Percentiles rank a stretch among this genome's conserved stretches.
Evolutionary conservation across 2,329 filamentous ascomycete genomes (phyloP).

Genomic region (Epichloe typhina): DNA sequence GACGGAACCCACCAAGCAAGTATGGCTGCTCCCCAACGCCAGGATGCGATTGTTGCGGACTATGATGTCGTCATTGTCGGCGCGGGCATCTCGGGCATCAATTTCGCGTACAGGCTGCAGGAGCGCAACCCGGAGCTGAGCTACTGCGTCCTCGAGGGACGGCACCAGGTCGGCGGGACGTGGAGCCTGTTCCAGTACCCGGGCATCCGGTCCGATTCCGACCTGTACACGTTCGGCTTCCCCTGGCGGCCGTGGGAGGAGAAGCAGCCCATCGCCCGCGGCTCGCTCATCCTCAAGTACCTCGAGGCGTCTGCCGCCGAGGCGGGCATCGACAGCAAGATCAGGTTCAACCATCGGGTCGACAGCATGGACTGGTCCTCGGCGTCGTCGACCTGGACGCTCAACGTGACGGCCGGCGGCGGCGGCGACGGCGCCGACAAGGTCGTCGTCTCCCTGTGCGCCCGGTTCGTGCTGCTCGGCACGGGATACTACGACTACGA

Average conservation of each 20-base stretch:
- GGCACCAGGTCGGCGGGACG: constrained; percentile 53
- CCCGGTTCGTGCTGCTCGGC: constrained; percentile 39
- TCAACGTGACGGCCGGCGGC: constrained; percentile 23
- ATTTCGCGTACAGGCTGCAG: constrained; percentile 52
- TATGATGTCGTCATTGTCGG: constrained; percentile 50
- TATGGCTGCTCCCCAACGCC: neutral
- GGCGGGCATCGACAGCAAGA: constrained; percentile 25
- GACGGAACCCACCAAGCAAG: neutral
- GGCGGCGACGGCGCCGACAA: constrained; percentile 5
- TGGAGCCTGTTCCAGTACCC: constrained; percentile 66
- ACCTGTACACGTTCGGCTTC: constrained; percentile 47
- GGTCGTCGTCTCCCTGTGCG: constrained; percentile 15
- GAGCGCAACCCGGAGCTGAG: constrained; percentile 36
- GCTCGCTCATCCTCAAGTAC: constrained; percentile 35
- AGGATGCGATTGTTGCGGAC: neutral
- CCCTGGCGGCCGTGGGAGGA: constrained; percentile 55
- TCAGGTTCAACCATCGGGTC: constrained; percentile 36
- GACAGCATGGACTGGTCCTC: constrained; percentile 36
- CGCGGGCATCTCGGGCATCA: constrained; percentile 59
- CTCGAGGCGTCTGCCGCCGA: constrained; percentile 33
- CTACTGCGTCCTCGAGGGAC: constrained; percentile 53
- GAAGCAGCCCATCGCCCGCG: constrained; percentile 35
- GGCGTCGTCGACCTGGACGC: constrained; percentile 37
- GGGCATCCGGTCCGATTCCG: constrained; percentile 51
- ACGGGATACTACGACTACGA: constrained; percentile 57